These are phyloP conservation scores for Crithidia thermophila DNA, from an alignment of 208 protist species.

Conservation along the genomic window DNA sequence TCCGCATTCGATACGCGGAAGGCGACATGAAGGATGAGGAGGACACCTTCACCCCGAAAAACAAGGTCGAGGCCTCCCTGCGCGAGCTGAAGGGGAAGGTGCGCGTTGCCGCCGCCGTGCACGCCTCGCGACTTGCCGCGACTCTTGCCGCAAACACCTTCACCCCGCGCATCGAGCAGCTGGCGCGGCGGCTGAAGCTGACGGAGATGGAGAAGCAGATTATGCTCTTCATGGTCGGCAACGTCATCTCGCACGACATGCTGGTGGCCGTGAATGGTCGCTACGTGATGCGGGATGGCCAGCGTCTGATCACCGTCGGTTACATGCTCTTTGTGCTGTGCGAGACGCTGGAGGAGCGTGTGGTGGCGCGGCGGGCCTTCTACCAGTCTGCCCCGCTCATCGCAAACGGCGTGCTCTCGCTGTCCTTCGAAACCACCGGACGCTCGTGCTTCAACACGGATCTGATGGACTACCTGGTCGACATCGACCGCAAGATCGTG, in stretches of 20 bases:
- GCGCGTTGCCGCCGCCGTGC: slow-evolving; percentile 63
- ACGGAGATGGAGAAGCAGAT: slow-evolving; percentile 92
- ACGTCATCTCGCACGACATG: slow-evolving; percentile 89
- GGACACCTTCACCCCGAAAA: slow-evolving; percentile 68
- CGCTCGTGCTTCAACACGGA: slow-evolving; percentile 89
- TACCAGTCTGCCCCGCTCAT: slow-evolving; percentile 86
- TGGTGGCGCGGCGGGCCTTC: slow-evolving; percentile 82
- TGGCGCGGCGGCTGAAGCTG: slow-evolving; percentile 68
- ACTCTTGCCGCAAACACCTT: slow-evolving; percentile 59
- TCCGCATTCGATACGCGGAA: slow-evolving; percentile 85
- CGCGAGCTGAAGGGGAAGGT: slow-evolving; percentile 86
- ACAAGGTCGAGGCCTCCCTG: slow-evolving; percentile 81
- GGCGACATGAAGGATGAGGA: slow-evolving; percentile 93
- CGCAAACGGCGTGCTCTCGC: slow-evolving; percentile 66
- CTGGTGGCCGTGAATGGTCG: slow-evolving; percentile 88
- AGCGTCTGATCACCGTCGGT: slow-evolving; percentile 83
- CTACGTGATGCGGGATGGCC: slow-evolving; percentile 87
- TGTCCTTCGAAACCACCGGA: slow-evolving; percentile 53
- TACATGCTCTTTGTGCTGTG: slow-evolving; percentile 93
- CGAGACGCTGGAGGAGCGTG: slow-evolving; percentile 81
- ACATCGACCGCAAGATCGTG: slow-evolving; percentile 94
- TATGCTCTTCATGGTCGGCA: slow-evolving; percentile 85
- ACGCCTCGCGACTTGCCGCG: slow-evolving; percentile 65
- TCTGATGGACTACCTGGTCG: slow-evolving; percentile 91
- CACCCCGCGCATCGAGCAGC: slow-evolving; percentile 87